Percentiles rank a stretch among this genome's conserved stretches.
Conservation (phyloP, 331 rosid genomes). For the Stylosanthes scabra region DNA sequence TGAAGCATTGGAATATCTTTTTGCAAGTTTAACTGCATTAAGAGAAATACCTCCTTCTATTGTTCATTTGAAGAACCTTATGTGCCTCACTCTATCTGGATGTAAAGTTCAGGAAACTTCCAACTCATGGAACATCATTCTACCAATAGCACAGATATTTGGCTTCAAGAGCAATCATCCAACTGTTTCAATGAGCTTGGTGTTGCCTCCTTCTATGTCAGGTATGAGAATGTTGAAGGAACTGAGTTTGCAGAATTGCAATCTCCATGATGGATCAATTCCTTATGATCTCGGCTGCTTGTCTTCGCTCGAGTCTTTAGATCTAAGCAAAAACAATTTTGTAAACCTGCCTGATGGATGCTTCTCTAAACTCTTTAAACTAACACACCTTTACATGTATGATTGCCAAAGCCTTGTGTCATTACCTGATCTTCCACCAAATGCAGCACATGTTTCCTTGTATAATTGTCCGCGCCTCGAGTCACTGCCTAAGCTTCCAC, state of each 20-base stretch:
- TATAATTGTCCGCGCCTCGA: conserved; percentile 25
- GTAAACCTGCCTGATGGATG: conserved; percentile 25
- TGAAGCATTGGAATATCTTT: conserved; percentile 29
- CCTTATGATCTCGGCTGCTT: conserved; percentile 40
- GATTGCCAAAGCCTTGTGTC: conserved; percentile 30
- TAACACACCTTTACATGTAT: conserved; percentile 1
- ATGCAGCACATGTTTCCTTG: conserved; percentile 9
- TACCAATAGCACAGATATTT: conserved; percentile 4
- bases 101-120: conserved; percentile 14
- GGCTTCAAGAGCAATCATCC: conserved; percentile 4
- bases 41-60: conserved; percentile 36
- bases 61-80: conserved; percentile 24
- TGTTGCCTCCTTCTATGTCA: conserved; percentile 36
- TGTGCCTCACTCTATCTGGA: conserved; percentile 5
- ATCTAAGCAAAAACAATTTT: conserved; percentile 38
- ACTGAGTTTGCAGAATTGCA: conserved; percentile 31
- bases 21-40: conserved; percentile 26
- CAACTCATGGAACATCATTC: conserved; percentile 14
- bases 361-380: conserved; percentile 30
- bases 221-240: conserved; percentile 22
- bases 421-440: conserved; percentile 33
- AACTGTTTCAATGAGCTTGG: not conserved
- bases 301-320: conserved; percentile 28
- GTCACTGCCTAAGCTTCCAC: conserved; percentile 35
- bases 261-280: conserved; percentile 38